A percentile compares a stretch with the other conserved stretches of the same genome.
phyloP scores from a whole-genome alignment of 2,329 filamentous ascomycete species.

The Dactylellina parvicollis region DNA sequence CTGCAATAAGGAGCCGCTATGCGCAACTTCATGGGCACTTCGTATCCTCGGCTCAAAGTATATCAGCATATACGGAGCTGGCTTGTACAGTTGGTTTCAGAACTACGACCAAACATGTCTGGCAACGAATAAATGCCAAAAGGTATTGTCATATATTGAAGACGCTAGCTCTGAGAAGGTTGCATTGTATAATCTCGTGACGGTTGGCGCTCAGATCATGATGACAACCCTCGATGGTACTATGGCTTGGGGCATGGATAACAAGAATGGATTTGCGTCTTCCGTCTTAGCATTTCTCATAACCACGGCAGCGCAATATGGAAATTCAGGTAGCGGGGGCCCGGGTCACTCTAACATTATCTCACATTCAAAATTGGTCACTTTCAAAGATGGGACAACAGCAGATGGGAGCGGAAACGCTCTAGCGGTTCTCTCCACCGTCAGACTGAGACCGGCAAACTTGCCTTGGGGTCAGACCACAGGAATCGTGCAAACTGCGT shows the following conservation, averaged over 20 bases:
- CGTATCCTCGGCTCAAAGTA: conserved; percentile 56
- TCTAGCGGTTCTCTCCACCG: conserved; percentile 8
- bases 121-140: conserved; percentile 20
- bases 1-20: conserved; percentile 57
- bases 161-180: neutral
- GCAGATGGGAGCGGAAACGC: conserved; percentile 3
- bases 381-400: neutral
- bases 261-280: conserved; percentile 43
- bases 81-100: conserved; percentile 59
- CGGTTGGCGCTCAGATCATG: conserved; percentile 33
- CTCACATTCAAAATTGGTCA: neutral
- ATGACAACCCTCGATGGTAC: conserved; percentile 6
- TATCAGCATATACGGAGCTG: conserved; percentile 55
- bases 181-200: conserved; percentile 23
- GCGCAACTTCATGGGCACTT: conserved; percentile 60
- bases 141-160: neutral
- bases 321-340: neutral
- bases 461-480: neutral
- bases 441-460: conserved; percentile 2
- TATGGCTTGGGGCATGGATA: conserved; percentile 14
- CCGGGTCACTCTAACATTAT: conserved; percentile 8
- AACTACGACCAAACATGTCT: conserved; percentile 71
- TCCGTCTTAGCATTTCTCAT: conserved; percentile 26
- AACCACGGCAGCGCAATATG: neutral
- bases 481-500: neutral